Evolutionary conservation across 2,329 filamentous ascomycete genomes (phyloP).

Genomic region (Botryotinia globosa): DNA sequence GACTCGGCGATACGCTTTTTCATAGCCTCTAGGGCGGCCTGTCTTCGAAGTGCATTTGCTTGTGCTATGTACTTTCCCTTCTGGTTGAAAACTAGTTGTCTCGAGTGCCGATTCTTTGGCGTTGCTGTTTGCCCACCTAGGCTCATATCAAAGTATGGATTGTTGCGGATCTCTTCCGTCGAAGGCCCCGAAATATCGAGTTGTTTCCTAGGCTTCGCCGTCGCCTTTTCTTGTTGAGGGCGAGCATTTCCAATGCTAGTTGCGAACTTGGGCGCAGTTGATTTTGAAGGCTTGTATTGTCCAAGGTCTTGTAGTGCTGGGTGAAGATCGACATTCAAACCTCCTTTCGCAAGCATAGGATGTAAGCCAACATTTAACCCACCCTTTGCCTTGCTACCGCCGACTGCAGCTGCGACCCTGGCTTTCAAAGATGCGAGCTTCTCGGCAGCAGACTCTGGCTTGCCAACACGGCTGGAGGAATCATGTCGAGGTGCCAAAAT

Average conservation of each 20-base stretch:
- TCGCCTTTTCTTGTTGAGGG: conserved; percentile 42
- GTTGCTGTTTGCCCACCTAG: conserved; percentile 56
- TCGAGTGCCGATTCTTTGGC: conserved; percentile 64
- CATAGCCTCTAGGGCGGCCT: conserved; percentile 87
- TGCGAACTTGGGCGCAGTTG: conserved; percentile 40
- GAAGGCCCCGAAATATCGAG: conserved; percentile 57
- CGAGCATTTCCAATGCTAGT: conserved; percentile 43
- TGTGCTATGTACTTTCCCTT: conserved; percentile 98
- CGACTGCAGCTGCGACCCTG: conserved; percentile 72
- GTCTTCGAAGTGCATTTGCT: conserved; percentile 81
- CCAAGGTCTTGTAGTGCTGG: conserved; percentile 65
- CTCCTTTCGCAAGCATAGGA: conserved; percentile 42
- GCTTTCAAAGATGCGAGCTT: conserved; percentile 75
- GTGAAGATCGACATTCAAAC: conserved; percentile 45
- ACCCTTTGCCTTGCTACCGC: conserved; percentile 47
- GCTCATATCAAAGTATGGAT: conserved; percentile 80
- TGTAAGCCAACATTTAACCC: conserved; percentile 44
- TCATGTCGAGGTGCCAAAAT: conserved; percentile 58
- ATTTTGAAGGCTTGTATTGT: conserved; percentile 46
- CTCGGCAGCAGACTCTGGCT: conserved; percentile 58
- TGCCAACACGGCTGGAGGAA: conserved; percentile 52
- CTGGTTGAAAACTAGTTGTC: conserved; percentile 83
- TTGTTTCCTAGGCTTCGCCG: conserved; percentile 47
- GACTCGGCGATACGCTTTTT: conserved; percentile 89
- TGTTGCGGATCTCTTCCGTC: conserved; percentile 58